Conservation (phyloP, 345 rosid species). For the Carallia pectinifolia region DNA sequence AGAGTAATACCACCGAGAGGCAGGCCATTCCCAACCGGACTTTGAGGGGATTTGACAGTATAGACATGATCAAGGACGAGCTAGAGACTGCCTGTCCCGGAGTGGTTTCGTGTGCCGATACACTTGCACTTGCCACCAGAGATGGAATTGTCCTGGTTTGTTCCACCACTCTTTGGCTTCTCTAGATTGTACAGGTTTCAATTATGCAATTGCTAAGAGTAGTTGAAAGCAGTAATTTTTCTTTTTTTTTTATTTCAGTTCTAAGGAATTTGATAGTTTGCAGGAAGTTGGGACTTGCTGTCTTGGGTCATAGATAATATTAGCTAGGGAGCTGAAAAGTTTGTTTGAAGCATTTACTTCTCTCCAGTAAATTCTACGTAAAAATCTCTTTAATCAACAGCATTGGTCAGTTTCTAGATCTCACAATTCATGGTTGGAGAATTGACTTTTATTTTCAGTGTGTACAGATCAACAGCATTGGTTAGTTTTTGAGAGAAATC, state of each 20-base stretch:
- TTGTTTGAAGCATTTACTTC: too few relatives aligned
- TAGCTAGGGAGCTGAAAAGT: too few relatives aligned
- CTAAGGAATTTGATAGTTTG: neutral
- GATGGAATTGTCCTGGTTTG: conserved; percentile 36
- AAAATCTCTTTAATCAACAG: too few relatives aligned
- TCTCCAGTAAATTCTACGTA: too few relatives aligned
- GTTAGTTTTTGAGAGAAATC: too few relatives aligned
- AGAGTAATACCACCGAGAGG: conserved; percentile 28
- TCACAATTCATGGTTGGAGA: too few relatives aligned
- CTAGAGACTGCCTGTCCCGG: conserved; percentile 37
- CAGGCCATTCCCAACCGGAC: conserved; percentile 31
- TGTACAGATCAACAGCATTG: too few relatives aligned
- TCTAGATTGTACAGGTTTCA: neutral
- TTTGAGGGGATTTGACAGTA: conserved; percentile 26
- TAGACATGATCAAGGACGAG: conserved; percentile 31
- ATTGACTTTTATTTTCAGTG: too few relatives aligned
- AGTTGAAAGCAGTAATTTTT: neutral
- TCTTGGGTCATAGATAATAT: too few relatives aligned
- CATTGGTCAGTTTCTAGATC: too few relatives aligned
- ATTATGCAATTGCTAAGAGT: neutral
- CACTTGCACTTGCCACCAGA: conserved; percentile 37
- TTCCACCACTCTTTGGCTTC: neutral
- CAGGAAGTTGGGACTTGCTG: neutral
- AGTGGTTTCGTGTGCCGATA: conserved; percentile 39
- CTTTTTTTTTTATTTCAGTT: neutral